Conservation (phyloP, 306 rosid species). For the Pterocarpus santalinus region DNA sequence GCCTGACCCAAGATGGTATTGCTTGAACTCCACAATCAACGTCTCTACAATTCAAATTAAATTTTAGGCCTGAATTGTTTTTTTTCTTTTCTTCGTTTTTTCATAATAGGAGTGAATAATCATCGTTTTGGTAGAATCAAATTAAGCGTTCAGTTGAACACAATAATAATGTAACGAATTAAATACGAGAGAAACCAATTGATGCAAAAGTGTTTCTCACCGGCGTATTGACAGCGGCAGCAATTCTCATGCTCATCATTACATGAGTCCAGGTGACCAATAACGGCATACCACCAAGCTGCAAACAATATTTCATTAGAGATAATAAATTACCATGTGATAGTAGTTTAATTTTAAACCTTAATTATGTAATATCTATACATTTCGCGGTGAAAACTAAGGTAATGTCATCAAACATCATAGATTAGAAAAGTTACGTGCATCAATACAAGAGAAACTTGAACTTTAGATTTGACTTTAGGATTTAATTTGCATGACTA, state of each 20-base stretch:
- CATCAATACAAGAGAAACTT: no score
- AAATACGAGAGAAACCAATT: neutral
- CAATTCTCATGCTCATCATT: slow-evolving; percentile 47
- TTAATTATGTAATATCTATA: neutral
- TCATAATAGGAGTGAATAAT: neutral
- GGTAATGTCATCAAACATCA: neutral
- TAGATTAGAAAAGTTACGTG: no score
- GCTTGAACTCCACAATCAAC: slow-evolving; percentile 63
- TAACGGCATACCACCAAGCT: slow-evolving; percentile 83
- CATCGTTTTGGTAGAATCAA: neutral
- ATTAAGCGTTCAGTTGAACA: neutral
- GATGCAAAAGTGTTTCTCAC: slow-evolving; percentile 51
- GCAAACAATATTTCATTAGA: slow-evolving; percentile 14
- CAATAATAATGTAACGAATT: no score
- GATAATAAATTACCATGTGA: no score
- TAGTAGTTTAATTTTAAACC: no score
- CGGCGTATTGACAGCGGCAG: slow-evolving; percentile 62
- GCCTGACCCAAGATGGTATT: slow-evolving; percentile 56
- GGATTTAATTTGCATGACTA: no score
- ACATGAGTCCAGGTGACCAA: slow-evolving; percentile 68
- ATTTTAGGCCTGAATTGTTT: neutral
- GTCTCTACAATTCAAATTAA: slow-evolving; percentile 13
- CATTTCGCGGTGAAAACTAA: neutral
- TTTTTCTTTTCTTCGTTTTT: neutral
- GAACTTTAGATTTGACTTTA: no score